Conservation (phyloP, 2,329 filamentous ascomycete species). For the Pochonia chlamydosporia region DNA sequence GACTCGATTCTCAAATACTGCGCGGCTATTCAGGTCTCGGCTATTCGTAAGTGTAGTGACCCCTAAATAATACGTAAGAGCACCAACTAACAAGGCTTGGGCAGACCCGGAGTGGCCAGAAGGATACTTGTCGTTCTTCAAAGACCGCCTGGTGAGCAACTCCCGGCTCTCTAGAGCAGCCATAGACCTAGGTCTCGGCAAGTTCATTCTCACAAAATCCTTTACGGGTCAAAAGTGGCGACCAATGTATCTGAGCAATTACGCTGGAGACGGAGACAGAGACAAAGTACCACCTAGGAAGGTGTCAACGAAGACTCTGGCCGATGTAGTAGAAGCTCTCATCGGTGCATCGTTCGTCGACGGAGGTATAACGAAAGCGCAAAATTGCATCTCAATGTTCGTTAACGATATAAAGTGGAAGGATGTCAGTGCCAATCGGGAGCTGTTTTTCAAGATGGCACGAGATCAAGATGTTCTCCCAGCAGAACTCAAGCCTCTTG, state of each 20-base stretch:
- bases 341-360: slow-evolving; percentile 70
- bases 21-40: slow-evolving; percentile 58
- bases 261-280: slow-evolving; percentile 11
- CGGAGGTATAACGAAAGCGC: slow-evolving; percentile 59
- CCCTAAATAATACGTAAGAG: neutral
- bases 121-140: slow-evolving; percentile 63
- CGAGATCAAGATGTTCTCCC: slow-evolving; percentile 29
- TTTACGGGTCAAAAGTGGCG: slow-evolving; percentile 72
- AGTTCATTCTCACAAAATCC: slow-evolving; percentile 61
- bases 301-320: slow-evolving; percentile 72
- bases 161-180: slow-evolving; percentile 62
- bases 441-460: slow-evolving; percentile 37
- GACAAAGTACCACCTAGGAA: slow-evolving; percentile 17
- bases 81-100: slow-evolving; percentile 9
- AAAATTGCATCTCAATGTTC: slow-evolving; percentile 60
- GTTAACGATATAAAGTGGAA: slow-evolving; percentile 54
- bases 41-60: slow-evolving; percentile 37
- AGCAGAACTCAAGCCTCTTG: slow-evolving; percentile 43
- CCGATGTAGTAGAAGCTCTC: slow-evolving; percentile 81
- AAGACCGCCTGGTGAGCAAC: slow-evolving; percentile 70
- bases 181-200: slow-evolving; percentile 57
- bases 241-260: slow-evolving; percentile 49
- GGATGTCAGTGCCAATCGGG: slow-evolving; percentile 33
- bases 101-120: slow-evolving; percentile 67
- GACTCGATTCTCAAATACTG: slow-evolving; percentile 77